Evolutionary conservation across 208 protist genomes (phyloP).

Genomic region (Trypanosoma platydactyli): DNA sequence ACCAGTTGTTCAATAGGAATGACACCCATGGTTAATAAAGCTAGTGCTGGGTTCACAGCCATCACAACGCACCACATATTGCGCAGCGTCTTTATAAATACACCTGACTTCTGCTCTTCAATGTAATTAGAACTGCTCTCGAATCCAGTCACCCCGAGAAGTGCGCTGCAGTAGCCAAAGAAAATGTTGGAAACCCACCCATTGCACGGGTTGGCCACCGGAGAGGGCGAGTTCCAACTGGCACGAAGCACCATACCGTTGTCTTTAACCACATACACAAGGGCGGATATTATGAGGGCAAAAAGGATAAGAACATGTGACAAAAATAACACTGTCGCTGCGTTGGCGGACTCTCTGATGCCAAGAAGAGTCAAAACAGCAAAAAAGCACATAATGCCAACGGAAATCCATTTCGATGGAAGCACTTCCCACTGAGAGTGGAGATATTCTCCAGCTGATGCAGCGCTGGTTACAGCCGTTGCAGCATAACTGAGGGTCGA

Average conservation of each 20-base stretch:
- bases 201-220: constrained; percentile 13
- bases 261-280: constrained; percentile 10
- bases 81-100: constrained; percentile 77
- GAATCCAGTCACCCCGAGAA: constrained; percentile 88
- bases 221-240: constrained; percentile 18
- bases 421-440: constrained; percentile 17
- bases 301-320: constrained; percentile 57
- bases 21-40: constrained; percentile 34
- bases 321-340: constrained; percentile 68
- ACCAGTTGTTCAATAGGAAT: constrained; percentile 21
- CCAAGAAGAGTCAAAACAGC: constrained; percentile 55
- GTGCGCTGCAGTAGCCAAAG: constrained; percentile 73
- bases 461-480: constrained; percentile 64
- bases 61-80: constrained; percentile 79
- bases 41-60: constrained; percentile 68
- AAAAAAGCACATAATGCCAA: constrained; percentile 65
- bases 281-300: constrained; percentile 36
- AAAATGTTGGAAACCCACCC: constrained; percentile 38
- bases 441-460: constrained; percentile 50
- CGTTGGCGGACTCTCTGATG: constrained; percentile 59
- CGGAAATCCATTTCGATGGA: constrained; percentile 37
- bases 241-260: background rate
- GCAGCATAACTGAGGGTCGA: constrained; percentile 49
- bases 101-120: constrained; percentile 77
- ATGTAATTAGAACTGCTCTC: constrained; percentile 88